Evolutionary conservation across 2,329 filamentous ascomycete species (phyloP).

Genomic region (Aspergillus ustus): DNA sequence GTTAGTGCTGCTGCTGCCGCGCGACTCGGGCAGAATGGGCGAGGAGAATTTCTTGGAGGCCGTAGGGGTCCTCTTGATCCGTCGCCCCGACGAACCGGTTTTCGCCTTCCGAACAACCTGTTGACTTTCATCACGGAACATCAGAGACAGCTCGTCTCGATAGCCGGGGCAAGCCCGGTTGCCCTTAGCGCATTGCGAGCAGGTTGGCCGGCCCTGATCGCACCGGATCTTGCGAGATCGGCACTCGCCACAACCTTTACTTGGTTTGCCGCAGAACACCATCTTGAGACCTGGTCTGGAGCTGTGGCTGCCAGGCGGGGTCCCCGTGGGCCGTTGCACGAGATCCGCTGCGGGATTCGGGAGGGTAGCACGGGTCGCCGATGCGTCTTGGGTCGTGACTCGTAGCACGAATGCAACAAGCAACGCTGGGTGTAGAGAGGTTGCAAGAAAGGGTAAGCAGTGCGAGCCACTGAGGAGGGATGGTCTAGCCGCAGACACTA

Average conservation of each 20-base stretch:
- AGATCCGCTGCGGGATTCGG: conserved; percentile 5
- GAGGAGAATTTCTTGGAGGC: conserved; percentile 15
- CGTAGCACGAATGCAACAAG: not conserved
- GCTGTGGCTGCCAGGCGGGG: too few relatives aligned
- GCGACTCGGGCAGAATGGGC: conserved; percentile 25
- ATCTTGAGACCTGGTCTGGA: conserved; percentile 27
- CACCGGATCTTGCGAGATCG: conserved; percentile 55
- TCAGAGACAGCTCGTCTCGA: conserved; percentile 65
- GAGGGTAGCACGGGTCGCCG: not conserved
- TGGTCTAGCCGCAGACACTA: conserved; percentile 3
- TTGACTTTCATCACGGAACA: conserved; percentile 70
- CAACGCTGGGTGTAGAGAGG: conserved; percentile 8
- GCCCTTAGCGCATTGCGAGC: conserved; percentile 65
- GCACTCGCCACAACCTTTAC: conserved; percentile 51
- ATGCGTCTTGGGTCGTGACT: not conserved
- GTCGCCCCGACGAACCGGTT: conserved; percentile 44
- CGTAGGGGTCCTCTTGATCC: conserved; percentile 17
- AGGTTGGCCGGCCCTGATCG: conserved; percentile 64
- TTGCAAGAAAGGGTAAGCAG: conserved; percentile 23
- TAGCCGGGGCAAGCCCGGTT: conserved; percentile 67
- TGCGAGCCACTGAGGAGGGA: conserved; percentile 18
- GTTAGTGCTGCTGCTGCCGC: conserved; percentile 26
- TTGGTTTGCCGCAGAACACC: conserved; percentile 51
- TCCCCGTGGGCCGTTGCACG: conserved; percentile 17
- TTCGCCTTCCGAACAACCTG: conserved; percentile 63